Percentiles rank a stretch among this genome's conserved stretches.
These are phyloP conservation scores for Tephrocybe rancida DNA, from an alignment of 768 basidiomycete species.

Conservation along the genomic window DNA sequence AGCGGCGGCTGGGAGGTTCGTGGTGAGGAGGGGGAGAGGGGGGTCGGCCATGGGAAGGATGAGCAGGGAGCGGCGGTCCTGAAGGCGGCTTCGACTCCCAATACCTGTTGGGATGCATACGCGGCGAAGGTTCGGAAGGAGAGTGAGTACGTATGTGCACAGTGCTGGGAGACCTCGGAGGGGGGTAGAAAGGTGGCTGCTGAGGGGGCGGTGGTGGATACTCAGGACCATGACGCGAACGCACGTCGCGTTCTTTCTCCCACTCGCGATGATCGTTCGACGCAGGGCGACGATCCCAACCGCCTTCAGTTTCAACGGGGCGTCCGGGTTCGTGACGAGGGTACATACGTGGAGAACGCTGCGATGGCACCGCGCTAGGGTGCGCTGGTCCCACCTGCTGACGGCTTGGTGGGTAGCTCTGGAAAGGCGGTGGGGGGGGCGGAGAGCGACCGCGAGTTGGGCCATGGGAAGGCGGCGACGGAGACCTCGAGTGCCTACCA, in stretches of 20 bases:
- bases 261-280: conserved; percentile 52
- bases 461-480: conserved; percentile 57
- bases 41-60: conserved; percentile 30
- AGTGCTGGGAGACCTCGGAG: conserved; percentile 42
- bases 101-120: conserved; percentile 50
- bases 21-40: conserved; percentile 38
- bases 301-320: conserved; percentile 50
- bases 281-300: conserved; percentile 65
- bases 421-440: conserved; percentile 56
- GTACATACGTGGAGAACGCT: conserved; percentile 66
- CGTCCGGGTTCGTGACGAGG: conserved; percentile 49
- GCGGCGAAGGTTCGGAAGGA: conserved; percentile 65
- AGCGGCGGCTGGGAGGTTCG: conserved; percentile 53
- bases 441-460: conserved; percentile 53
- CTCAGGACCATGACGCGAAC: conserved; percentile 43
- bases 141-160: conserved; percentile 41
- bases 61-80: conserved; percentile 25
- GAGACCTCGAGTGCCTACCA: conserved; percentile 58
- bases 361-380: conserved; percentile 42
- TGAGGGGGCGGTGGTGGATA: conserved; percentile 33
- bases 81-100: conserved; percentile 65
- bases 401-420: conserved; percentile 46
- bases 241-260: conserved; percentile 47
- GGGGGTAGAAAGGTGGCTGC: conserved; percentile 40
- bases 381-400: conserved; percentile 56